Percentiles rank a stretch among this genome's conserved stretches.
Conservation (phyloP, 164 flowering plant species). For the Chimonanthus praecox region DNA sequence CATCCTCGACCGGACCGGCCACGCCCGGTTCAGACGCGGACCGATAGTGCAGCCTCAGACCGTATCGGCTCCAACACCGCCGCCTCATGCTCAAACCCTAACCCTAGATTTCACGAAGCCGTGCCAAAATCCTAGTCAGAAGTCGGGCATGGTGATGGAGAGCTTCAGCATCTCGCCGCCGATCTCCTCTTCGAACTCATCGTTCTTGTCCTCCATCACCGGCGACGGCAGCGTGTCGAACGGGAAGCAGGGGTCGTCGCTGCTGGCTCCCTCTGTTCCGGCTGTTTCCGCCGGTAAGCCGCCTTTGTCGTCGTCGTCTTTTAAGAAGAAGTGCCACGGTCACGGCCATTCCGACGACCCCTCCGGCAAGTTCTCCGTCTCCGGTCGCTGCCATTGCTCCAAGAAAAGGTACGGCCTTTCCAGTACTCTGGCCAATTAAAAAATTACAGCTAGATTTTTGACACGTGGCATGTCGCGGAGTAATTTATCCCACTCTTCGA, state of each 20-base stretch:
- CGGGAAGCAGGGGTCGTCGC: conserved; percentile 38
- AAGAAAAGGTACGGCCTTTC: conserved; percentile 46
- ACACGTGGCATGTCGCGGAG: too few species aligned
- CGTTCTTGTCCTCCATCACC: conserved; percentile 68
- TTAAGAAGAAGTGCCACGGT: conserved; percentile 48
- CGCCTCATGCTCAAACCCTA: conserved; percentile 21
- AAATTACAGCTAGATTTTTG: too few species aligned
- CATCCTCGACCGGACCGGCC: conserved; percentile 65
- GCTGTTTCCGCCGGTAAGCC: conserved; percentile 49
- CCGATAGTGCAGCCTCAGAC: not conserved
- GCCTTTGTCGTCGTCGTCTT: conserved; percentile 38
- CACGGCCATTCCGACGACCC: conserved; percentile 38
- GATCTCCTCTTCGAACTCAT: conserved; percentile 43
- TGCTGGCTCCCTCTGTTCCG: conserved; percentile 30
- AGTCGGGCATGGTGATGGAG: conserved; percentile 22
- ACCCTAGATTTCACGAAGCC: conserved; percentile 51
- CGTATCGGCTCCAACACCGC: not conserved
- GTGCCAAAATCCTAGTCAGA: conserved; percentile 11
- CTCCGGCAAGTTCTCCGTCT: conserved; percentile 41
- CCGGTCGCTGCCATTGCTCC: conserved; percentile 64
- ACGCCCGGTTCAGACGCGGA: conserved; percentile 18
- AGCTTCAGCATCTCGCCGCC: conserved; percentile 46
- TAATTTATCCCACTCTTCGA: too few species aligned
- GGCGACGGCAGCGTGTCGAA: conserved; percentile 78
- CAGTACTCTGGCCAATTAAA: not conserved